Conservation (phyloP, 2,329 filamentous ascomycete species). For the Triangularia setosa region DNA sequence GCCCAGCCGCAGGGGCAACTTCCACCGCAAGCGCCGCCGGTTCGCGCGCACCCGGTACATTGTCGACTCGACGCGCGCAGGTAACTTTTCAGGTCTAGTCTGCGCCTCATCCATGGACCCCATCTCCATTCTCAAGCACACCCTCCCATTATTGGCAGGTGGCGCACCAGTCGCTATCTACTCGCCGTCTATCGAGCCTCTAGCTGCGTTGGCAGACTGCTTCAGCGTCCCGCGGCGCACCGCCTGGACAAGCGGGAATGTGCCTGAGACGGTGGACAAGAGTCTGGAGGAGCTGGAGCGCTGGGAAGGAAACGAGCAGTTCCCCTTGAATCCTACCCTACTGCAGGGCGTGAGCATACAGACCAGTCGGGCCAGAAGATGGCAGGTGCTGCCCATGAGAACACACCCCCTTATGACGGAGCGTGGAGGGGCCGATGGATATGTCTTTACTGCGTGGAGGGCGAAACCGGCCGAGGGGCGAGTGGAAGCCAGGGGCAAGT, state of each 20-base stretch:
- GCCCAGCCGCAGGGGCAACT: slow-evolving; percentile 74
- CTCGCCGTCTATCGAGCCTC: slow-evolving; percentile 72
- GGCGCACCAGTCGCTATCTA: slow-evolving; percentile 85
- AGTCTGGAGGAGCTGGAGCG: slow-evolving; percentile 47
- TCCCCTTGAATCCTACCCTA: slow-evolving; percentile 81
- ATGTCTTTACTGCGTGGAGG: slow-evolving; percentile 77
- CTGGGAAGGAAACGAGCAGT: slow-evolving; percentile 66
- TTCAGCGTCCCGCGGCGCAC: slow-evolving; percentile 77
- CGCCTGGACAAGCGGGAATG: slow-evolving; percentile 54
- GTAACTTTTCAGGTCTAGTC: slow-evolving; percentile 78
- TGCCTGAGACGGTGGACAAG: slow-evolving; percentile 42
- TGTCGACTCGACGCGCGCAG: slow-evolving; percentile 69
- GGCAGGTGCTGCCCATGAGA: slow-evolving; percentile 87
- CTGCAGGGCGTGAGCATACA: slow-evolving; percentile 77
- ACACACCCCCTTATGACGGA: slow-evolving; percentile 95
- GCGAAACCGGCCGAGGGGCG: slow-evolving; percentile 75
- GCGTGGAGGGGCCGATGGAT: slow-evolving; percentile 83
- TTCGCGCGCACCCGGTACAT: slow-evolving; percentile 71
- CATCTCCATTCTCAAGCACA: slow-evolving; percentile 66
- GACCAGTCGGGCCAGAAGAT: slow-evolving; percentile 71
- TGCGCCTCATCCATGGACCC: slow-evolving; percentile 82
- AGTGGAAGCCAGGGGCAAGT: slow-evolving; percentile 78
- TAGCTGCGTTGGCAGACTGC: slow-evolving; percentile 73
- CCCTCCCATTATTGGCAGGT: slow-evolving; percentile 75
- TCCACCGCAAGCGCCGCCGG: slow-evolving; percentile 82